Percentiles rank a stretch among this genome's conserved stretches.
Evolutionary conservation across 2,329 filamentous ascomycete species (phyloP).

Genomic region (Penicillium sp.): DNA sequence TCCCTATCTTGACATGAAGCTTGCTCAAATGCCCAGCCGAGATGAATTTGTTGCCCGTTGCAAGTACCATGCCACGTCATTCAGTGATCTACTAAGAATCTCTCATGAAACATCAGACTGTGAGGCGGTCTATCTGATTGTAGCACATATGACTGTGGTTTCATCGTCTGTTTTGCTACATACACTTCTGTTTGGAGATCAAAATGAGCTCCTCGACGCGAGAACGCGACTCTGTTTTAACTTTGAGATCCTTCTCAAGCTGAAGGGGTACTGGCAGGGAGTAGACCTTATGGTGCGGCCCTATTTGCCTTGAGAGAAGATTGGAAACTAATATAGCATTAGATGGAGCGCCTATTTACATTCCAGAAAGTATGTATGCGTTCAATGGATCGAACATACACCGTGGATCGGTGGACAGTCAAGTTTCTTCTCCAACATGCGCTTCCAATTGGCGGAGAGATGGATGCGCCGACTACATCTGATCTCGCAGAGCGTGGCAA

Average conservation of each 20-base stretch:
- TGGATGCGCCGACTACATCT: conserved; percentile 7
- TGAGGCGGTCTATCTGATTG: conserved; percentile 36
- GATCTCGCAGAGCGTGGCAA: conserved; percentile 19
- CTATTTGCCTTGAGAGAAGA: not conserved
- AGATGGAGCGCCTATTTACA: conserved; percentile 20
- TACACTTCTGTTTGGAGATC: conserved; percentile 36
- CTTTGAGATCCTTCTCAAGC: conserved; percentile 16
- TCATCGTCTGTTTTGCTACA: conserved; percentile 43
- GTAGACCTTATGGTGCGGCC: conserved; percentile 14
- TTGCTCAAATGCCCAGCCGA: conserved; percentile 8
- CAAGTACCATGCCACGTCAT: conserved; percentile 11
- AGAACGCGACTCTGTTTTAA: conserved; percentile 9
- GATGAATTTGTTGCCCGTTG: conserved; percentile 17
- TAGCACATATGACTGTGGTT: conserved; percentile 42
- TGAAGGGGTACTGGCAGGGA: conserved; percentile 17
- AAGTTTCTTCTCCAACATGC: conserved; percentile 28
- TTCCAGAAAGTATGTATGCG: conserved; percentile 25
- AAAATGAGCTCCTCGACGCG: conserved; percentile 13
- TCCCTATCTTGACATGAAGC: conserved; percentile 38
- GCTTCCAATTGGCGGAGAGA: conserved; percentile 20
- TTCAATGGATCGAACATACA: conserved; percentile 23
- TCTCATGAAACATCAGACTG: conserved; percentile 24
- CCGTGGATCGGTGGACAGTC: conserved; percentile 25
- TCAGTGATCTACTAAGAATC: conserved; percentile 6
- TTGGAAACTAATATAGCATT: not conserved